Base-by-base conservation (phyloP, 2,329 filamentous ascomycete genomes). In the Hawksworthiomyces lignivorus region DNA sequence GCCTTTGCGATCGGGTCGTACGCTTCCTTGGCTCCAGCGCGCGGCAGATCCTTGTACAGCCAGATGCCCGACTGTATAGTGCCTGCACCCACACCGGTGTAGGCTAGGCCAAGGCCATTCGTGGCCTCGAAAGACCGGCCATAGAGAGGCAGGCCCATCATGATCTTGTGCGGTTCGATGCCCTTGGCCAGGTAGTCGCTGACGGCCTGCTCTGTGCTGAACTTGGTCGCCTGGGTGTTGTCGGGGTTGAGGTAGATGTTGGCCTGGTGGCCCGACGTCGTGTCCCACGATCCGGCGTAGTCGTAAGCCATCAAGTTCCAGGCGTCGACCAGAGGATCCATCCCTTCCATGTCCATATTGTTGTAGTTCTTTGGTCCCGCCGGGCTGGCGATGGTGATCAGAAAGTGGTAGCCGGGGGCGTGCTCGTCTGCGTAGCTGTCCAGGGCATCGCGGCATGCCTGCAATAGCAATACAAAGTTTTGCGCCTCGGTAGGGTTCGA, bases 111-210 rank as follows among this genome's bases (percentile, higher is more conserved):
- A 1, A 82, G 69, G 0, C 85, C 85, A 5, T 69, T 61, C 0
- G 87, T 90, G 33, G 73, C 67, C 38, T 71, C 65, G 54, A 92
- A 92, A 0, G 80, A 72, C n/a, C 85, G 80, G 1, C 86, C 87
- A 56, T 90, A 92, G 1, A 92, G 68, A 0, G 87, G 84, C 64
- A 90, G 73, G 1, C 86, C 86, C 24, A 92, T 62, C 7, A 85
- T 72, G 38, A 94, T 76, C 62, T 89, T 90, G 37, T 63, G 56
- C 0, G 76, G 49, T 0, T 70, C 52, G 8, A 92, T 70, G 8
- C 78, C 79, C 11, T 69, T 64, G 4, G 64, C 55, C 10, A 76
- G 61, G 62, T 88, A 88, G 52, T 74, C 75, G 8, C 65, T 57
- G 20, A 94, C 64, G 4, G 84, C 84, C 27, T 67, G 63, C 37